Evolutionary conservation across 805 yeast genomes (phyloP).

Genomic region (Wickerhamiella domercqiae): DNA sequence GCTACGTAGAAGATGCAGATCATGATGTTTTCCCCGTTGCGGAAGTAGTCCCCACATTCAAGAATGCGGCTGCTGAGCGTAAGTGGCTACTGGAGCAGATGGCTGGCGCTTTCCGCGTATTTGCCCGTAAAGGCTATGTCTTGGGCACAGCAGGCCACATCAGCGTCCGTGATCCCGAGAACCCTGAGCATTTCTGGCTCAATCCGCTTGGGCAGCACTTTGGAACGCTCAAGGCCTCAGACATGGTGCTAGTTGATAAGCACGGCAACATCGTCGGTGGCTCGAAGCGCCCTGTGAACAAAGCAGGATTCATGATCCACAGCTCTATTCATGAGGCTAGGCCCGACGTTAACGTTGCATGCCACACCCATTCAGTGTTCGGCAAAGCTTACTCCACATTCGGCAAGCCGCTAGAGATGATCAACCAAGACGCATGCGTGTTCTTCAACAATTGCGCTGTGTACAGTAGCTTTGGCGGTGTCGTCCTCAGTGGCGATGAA

Average conservation of each 20-base stretch:
- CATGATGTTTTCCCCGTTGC: slow-evolving; percentile 11
- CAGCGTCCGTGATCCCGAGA: slow-evolving; percentile 69
- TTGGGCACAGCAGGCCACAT: slow-evolving; percentile 82
- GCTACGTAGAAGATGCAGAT: not conserved
- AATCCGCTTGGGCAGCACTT: slow-evolving; percentile 78
- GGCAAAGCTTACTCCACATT: slow-evolving; percentile 55
- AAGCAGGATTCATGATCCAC: slow-evolving; percentile 59
- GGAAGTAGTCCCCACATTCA: slow-evolving; percentile 13
- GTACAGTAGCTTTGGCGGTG: slow-evolving; percentile 60
- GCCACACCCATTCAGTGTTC: slow-evolving; percentile 50
- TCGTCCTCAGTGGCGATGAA: slow-evolving; percentile 52
- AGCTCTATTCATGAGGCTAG: slow-evolving; percentile 51
- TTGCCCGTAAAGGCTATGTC: slow-evolving; percentile 60
- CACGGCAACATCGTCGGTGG: slow-evolving; percentile 53
- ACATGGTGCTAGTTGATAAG: slow-evolving; percentile 48
- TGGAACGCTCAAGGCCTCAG: slow-evolving; percentile 40
- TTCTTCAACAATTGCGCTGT: slow-evolving; percentile 55
- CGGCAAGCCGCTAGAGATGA: slow-evolving; percentile 57
- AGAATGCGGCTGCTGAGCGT: slow-evolving; percentile 13
- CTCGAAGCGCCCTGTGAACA: slow-evolving; percentile 38
- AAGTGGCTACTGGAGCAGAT: slow-evolving; percentile 35
- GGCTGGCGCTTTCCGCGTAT: slow-evolving; percentile 75
- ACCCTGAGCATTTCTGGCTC: slow-evolving; percentile 74
- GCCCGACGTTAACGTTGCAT: slow-evolving; percentile 58
- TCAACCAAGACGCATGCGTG: slow-evolving; percentile 61